Base-by-base conservation (phyloP, 371 early-diverging fungal species). In the Lichtheimia corymbifera region DNA sequence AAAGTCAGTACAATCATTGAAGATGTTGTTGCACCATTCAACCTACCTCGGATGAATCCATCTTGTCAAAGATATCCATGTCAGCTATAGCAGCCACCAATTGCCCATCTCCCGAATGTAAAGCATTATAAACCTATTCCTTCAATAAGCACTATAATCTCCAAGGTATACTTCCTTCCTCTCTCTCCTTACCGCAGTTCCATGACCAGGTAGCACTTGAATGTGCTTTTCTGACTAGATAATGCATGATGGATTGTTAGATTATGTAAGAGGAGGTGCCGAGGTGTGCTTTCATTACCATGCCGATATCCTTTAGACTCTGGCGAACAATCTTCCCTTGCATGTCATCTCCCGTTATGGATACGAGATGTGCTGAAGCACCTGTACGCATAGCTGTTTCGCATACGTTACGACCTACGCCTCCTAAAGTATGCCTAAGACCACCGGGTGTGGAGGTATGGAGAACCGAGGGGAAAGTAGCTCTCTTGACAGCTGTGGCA, bases 401-500 rank as follows among this genome's bases (percentile, higher is more conserved):
- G 3, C 93, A 93, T 3, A 96, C 81, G 68, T 97, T 97, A 27
- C 93, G 83, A 0, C 92, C 97, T 0, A 97, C 97, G 1, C 97
- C 97, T 20, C 97, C 97, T 5, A 92, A 64, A 1, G 85, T 76
- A 27, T 88, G 82, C 9, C 63, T 66, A 2, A 91, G 84, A 0
- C 60, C 64, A 1, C 97, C 97, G 0, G 91, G 86, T n/a, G 84
- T 81, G 14, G 94, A 93, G 1, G 94, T 92, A 17, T 83, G 61
- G 30, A 74, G 65, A 41, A 77, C 65, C 4, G 73, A 61, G 7
- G 50, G 17, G 11, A 44, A 49, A 14, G n/a, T 22, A 5, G 40
- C 20, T 49, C 44, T 15, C 9, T 53, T 57, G 15, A 50, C 24
- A 15, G 62, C 14, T 5, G 83, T 84, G 4, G 81, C 71, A 15